These are phyloP conservation scores for Vanilla planifolia DNA, from an alignment of 106 monocot genomes.

Conservation along the genomic window DNA sequence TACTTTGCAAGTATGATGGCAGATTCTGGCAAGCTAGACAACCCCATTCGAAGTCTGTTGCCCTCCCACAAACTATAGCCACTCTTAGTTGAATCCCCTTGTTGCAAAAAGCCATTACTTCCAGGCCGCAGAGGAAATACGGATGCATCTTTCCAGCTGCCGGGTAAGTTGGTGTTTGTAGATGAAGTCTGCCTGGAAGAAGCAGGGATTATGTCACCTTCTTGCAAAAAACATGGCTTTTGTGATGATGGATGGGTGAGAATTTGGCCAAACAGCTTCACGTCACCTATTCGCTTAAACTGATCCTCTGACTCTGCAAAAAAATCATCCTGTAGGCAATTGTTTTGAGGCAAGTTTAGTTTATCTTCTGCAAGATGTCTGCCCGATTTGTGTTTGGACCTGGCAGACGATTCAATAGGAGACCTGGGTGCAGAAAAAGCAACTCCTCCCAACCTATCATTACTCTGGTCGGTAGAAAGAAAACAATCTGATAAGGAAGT, in stretches of 20 bases:
- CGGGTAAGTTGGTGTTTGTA: slow-evolving; percentile 5
- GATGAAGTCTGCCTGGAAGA: slow-evolving; percentile 19
- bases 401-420: background rate
- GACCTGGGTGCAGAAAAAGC: slow-evolving; percentile 3
- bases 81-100: slow-evolving; percentile 25
- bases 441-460: slow-evolving; percentile 8
- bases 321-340: slow-evolving; percentile 12
- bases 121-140: slow-evolving; percentile 3
- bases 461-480: slow-evolving; percentile 5
- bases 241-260: slow-evolving; percentile 44
- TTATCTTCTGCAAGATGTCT: slow-evolving; percentile 9
- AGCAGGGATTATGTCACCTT: slow-evolving; percentile 10
- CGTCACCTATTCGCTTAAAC: slow-evolving; percentile 41
- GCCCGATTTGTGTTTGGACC: background rate
- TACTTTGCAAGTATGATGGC: slow-evolving; percentile 39
- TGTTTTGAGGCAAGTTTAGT: slow-evolving; percentile 11
- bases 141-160: background rate
- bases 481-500: slow-evolving; percentile 12
- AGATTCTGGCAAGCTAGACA: slow-evolving; percentile 46
- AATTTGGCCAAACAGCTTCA: slow-evolving; percentile 86
- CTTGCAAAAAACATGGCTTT: slow-evolving; percentile 17
- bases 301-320: slow-evolving; percentile 22
- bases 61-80: slow-evolving; percentile 59
- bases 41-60: slow-evolving; percentile 37
- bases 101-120: slow-evolving; percentile 10